phyloP scores from a whole-genome alignment of 768 basidiomycete species.

The Serendipita vermifera region DNA sequence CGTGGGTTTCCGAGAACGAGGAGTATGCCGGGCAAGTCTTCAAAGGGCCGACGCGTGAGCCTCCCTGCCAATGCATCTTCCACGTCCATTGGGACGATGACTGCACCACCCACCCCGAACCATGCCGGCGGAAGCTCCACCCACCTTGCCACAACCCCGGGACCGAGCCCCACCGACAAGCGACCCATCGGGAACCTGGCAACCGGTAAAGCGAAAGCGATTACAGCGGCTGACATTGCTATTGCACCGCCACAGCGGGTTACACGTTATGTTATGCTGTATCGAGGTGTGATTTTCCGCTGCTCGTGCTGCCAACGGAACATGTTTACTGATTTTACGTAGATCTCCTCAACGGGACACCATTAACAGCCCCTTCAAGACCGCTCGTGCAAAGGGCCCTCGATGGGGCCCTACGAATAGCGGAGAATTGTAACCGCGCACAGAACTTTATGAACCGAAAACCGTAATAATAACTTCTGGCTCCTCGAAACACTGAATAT shows the following conservation, averaged over 20 bases:
- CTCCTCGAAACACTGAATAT: not conserved
- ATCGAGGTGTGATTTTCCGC: constrained; percentile 33
- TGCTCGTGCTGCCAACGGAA: not conserved
- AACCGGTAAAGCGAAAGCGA: constrained; percentile 14
- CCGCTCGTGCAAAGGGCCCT: constrained; percentile 45
- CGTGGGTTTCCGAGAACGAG: constrained; percentile 6
- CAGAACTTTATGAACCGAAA: constrained; percentile 29
- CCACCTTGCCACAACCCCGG: not conserved
- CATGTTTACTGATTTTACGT: not conserved
- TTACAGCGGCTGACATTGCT: constrained; percentile 41
- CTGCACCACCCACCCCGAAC: not conserved
- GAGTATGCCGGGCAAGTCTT: constrained; percentile 6
- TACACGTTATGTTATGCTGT: constrained; percentile 49
- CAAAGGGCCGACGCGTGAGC: not conserved
- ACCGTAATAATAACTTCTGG: not conserved
- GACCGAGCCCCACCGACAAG: not conserved
- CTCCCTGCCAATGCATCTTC: constrained; percentile 6
- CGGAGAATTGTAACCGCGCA: constrained; percentile 45
- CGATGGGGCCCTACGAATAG: constrained; percentile 44
- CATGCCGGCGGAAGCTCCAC: not conserved
- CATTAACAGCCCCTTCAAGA: constrained; percentile 35
- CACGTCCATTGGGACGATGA: not conserved
- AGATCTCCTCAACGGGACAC: constrained; percentile 43
- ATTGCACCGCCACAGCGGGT: constrained; percentile 52
- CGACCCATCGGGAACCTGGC: not conserved